Evolutionary conservation across 371 early-diverging fungal species (phyloP), one percentile per base, ranked within the genome.

Genomic region (Actinomortierella ambigua): DNA sequence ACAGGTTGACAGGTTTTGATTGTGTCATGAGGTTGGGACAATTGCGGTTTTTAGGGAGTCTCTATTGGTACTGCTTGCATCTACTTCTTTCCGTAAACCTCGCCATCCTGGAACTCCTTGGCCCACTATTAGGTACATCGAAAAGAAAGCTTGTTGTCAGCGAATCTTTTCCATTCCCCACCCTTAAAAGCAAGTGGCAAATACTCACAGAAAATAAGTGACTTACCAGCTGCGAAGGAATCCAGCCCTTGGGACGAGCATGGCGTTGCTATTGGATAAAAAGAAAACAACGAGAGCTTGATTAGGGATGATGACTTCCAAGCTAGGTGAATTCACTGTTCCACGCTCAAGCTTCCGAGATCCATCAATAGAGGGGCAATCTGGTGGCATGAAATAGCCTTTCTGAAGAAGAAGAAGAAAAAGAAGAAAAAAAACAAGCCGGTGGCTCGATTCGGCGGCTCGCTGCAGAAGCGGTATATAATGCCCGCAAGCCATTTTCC

Each of bases 151-250:
- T n/a, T 50, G 23, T 1, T 15, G n/a, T n/a, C n/a, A n/a, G n/a
- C n/a, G n/a, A n/a, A n/a, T n/a, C n/a, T n/a, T n/a, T n/a, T n/a
- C n/a, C n/a, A n/a, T n/a, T n/a, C n/a, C n/a, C n/a, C n/a, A n/a
- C n/a, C n/a, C n/a, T n/a, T n/a, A n/a, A n/a, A n/a, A n/a, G n/a
- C n/a, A n/a, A n/a, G n/a, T n/a, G n/a, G n/a, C n/a, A n/a, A n/a
- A n/a, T 39, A 39, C 4, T 42, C 20, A 61, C 14, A 53, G 40
- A 46, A 29, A 49, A 47, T n/a, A 47, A 3, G 47, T 24, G 39
- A 53, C 65, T 78, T 78, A 83, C 86, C 78, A 91, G 77, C 90
- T 90, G 90, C 39, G 90, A 90, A 26, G 93, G 93, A 57, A 93
- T 93, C 89, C 90, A 91, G 60, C 85, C 81, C 51, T 80, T 85